A percentile compares a stretch with the other conserved stretches of the same genome.
phyloP scores from a whole-genome alignment of 352 stramenopile species.

The Pythium phragmitis region DNA sequence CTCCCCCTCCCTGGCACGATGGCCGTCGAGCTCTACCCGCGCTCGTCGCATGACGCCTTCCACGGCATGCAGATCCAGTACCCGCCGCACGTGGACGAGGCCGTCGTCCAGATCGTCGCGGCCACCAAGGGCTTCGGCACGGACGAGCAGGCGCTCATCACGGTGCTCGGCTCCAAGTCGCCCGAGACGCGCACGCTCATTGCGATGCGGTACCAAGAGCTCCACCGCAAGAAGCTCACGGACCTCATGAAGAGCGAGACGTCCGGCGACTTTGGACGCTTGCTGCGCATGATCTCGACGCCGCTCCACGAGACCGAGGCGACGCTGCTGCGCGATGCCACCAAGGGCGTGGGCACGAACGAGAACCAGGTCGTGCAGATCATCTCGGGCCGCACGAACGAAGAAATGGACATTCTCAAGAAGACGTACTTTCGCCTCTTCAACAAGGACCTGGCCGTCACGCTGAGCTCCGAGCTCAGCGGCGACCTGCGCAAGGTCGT shows the following conservation, averaged over 20 bases:
- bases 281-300: slow-evolving; percentile 75
- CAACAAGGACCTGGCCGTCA: slow-evolving; percentile 67
- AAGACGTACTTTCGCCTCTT: slow-evolving; percentile 73
- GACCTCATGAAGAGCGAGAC: slow-evolving; percentile 67
- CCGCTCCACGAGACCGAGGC: slow-evolving; percentile 70
- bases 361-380: slow-evolving; percentile 72
- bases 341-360: slow-evolving; percentile 70
- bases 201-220: slow-evolving; percentile 63
- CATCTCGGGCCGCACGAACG: slow-evolving; percentile 64
- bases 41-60: slow-evolving; percentile 56
- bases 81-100: slow-evolving; percentile 54
- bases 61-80: slow-evolving; percentile 43
- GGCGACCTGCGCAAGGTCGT: slow-evolving; percentile 77
- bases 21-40: slow-evolving; percentile 54
- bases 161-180: slow-evolving; percentile 66
- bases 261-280: slow-evolving; percentile 66
- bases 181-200: slow-evolving; percentile 70
- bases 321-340: slow-evolving; percentile 62
- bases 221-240: slow-evolving; percentile 58
- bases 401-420: slow-evolving; percentile 82
- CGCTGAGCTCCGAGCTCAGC: slow-evolving; percentile 63
- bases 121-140: slow-evolving; percentile 71
- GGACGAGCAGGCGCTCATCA: slow-evolving; percentile 72
- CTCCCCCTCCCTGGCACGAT: neutral
- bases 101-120: slow-evolving; percentile 63